Conservation (phyloP, 164 flowering plant genomes). For the Vitis rupestris region DNA sequence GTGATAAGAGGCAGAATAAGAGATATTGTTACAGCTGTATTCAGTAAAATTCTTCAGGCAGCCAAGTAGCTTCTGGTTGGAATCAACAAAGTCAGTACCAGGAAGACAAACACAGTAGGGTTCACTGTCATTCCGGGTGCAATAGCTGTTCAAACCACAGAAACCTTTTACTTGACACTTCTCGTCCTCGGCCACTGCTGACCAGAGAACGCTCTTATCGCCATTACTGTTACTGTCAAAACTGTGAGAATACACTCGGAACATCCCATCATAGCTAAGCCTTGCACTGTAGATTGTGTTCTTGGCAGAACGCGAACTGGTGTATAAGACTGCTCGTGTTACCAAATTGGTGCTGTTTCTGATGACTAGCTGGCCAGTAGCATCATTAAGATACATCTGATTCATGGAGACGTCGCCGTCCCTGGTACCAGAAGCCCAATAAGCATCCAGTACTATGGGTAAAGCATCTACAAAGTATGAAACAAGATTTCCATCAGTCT, state of each 20-base stretch:
- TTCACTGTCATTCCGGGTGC: not conserved
- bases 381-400: not conserved
- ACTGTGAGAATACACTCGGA: slow-evolving; percentile 6
- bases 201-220: no score
- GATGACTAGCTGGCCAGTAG: not conserved
- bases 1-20: not conserved
- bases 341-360: not conserved
- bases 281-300: not conserved
- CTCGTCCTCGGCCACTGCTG: not conserved
- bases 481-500: slow-evolving; percentile 16
- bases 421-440: not conserved
- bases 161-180: slow-evolving; percentile 7
- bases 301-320: no score
- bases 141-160: slow-evolving; percentile 15
- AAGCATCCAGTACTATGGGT: not conserved
- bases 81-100: slow-evolving; percentile 1
- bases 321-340: no score
- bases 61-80: not conserved
- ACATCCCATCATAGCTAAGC: slow-evolving; percentile 8
- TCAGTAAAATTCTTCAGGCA: slow-evolving; percentile 4
- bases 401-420: no score
- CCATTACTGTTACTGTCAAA: not conserved
- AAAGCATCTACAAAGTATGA: not conserved
- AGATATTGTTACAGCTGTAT: not conserved
- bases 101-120: slow-evolving; percentile 13